Base-by-base conservation (phyloP, 192 early-diverging fungal genomes). In the Rhizophlyctis rosea region DNA sequence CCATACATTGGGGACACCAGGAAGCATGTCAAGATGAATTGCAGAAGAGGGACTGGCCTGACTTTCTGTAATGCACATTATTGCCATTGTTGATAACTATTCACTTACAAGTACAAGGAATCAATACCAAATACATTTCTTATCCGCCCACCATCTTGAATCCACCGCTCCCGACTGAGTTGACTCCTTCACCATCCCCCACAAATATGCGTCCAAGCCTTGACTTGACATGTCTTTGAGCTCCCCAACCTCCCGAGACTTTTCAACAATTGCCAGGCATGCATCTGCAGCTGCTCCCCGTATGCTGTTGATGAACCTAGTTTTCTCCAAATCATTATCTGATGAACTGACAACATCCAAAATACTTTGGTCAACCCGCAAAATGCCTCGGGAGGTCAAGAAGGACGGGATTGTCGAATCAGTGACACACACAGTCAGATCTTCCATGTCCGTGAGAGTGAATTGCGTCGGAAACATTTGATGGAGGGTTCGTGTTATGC, bases 371-470 rank as follows among this genome's bases (percentile, higher is more conserved):
- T n/a, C n/a, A n/a, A n/a, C n/a, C n/a, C n/a, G n/a, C n/a, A n/a
- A n/a, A n/a, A n/a, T n/a, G 21, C 59, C 59, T 13, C 16, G 51
- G 68, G 34, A 11, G 3, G 70, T 70, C 57, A 90, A 65, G 65
- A 90, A 72, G 1, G 84, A 80, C 3, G 89, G 88, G 23, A 92
- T 77, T 11, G 88, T 88, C 65, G 87, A 88, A 60, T 92, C 91
- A 0, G 81, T 79, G 73, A 89, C 88, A 18, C 9, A 13, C 21
- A 91, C 74, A 0, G 92, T 90, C 65, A 90, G 67, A 0, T 77
- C 65, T 49, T 72, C 59, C 28, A 90, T 76, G 57, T 91, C 90
- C 3, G 57, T 64, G 59, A 92, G 91, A 36, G 76, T 72, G 69
- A 92, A 92, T 32, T 69, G 75, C 1, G 51, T 47, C 0, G 72